phyloP scores from a whole-genome alignment of 108 stramenopile species.

The Skeletonema potamos region DNA sequence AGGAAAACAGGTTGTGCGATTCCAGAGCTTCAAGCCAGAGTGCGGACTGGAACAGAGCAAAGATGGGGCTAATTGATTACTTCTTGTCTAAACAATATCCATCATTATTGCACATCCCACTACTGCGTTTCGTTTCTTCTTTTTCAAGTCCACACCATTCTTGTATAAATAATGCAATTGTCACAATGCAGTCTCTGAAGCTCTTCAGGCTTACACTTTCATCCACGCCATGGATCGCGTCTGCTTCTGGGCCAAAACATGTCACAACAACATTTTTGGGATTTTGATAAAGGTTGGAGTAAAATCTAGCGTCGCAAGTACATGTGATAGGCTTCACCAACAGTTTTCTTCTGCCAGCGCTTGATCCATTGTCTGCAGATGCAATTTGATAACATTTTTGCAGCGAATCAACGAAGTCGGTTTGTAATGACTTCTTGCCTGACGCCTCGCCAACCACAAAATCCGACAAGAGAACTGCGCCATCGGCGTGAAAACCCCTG shows the following conservation, averaged over 20 bases:
- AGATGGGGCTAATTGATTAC: conserved; percentile 78
- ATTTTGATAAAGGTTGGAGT: conserved; percentile 9
- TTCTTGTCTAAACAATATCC: background rate
- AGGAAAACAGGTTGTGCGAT: conserved; percentile 66
- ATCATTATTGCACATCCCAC: too few relatives aligned
- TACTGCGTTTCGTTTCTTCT: background rate
- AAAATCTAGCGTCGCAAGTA: conserved; percentile 20
- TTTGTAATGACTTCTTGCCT: conserved; percentile 4
- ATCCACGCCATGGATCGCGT: conserved; percentile 21
- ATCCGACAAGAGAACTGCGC: conserved; percentile 23
- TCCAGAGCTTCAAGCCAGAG: conserved; percentile 85
- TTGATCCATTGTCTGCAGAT: background rate
- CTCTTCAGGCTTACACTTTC: conserved; percentile 24
- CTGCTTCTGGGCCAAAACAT: conserved; percentile 18
- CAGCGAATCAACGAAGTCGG: conserved; percentile 18
- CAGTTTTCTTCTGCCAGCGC: background rate
- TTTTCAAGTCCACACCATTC: conserved; percentile 32
- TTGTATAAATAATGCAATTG: conserved; percentile 21
- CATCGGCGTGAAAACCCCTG: conserved; percentile 22
- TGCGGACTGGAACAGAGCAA: conserved; percentile 63
- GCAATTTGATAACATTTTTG: conserved; percentile 9
- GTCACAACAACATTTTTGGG: conserved; percentile 24
- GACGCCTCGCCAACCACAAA: background rate
- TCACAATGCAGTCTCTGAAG: conserved; percentile 6
- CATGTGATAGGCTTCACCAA: conserved; percentile 15